Percentiles rank a stretch among this genome's conserved stretches.
Evolutionary conservation across 345 rosid species (phyloP).

Genomic region (Lumnitzera racemosa): DNA sequence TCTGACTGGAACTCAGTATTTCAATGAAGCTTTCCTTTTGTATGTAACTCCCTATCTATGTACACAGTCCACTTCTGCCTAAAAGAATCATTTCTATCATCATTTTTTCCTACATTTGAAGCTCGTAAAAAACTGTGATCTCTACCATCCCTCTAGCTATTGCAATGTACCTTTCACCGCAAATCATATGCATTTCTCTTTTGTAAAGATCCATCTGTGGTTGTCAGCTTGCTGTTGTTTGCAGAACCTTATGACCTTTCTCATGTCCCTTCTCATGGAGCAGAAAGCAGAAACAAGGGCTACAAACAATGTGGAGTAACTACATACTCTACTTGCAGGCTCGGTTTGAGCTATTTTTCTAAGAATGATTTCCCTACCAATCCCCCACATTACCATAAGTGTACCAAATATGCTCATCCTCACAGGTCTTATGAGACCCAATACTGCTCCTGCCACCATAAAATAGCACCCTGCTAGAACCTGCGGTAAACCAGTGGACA

Average conservation of each 20-base stretch:
- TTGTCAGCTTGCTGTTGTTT: conserved; percentile 6
- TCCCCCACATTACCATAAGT: conserved; percentile 59
- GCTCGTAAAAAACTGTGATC: no score
- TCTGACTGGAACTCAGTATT: no score
- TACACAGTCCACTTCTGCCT: no score
- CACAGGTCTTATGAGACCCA: conserved; percentile 36
- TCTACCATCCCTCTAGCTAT: no score
- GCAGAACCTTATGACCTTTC: conserved; percentile 38
- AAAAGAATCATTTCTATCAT: no score
- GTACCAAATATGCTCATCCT: conserved; percentile 61
- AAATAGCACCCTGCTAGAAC: conserved; percentile 75
- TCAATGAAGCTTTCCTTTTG: no score
- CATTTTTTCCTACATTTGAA: no score
- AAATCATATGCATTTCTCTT: not conserved
- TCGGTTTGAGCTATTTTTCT: conserved; percentile 10
- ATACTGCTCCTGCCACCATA: conserved; percentile 59
- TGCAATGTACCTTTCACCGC: no score
- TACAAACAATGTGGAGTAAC: conserved; percentile 39
- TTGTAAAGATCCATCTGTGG: not conserved
- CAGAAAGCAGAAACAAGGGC: conserved; percentile 48
- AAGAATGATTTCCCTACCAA: conserved; percentile 31
- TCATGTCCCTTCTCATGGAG: conserved; percentile 55
- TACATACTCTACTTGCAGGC: conserved; percentile 11
- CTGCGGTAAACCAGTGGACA: conserved; percentile 16
- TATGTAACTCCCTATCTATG: no score